Conservation (phyloP, 2,329 filamentous ascomycete species). For the Lizonia empirigonia region DNA sequence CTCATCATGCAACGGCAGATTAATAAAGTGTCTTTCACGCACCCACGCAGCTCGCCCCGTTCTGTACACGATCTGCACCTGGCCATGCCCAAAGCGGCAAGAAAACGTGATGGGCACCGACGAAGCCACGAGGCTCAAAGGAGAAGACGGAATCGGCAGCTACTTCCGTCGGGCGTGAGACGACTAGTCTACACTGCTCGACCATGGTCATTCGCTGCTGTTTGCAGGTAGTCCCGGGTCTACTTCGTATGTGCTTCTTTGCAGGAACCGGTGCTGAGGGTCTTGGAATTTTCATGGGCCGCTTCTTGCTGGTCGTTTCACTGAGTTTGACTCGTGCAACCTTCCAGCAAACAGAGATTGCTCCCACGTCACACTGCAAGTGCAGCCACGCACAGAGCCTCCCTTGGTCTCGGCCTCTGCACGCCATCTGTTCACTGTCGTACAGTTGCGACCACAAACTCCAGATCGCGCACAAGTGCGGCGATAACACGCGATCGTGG, state of each 20-base stretch:
- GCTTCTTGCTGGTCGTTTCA: conserved; percentile 13
- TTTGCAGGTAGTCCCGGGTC: conserved; percentile 6
- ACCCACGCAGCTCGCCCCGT: conserved; percentile 9
- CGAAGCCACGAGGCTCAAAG: conserved; percentile 4
- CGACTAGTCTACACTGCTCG: conserved; percentile 1
- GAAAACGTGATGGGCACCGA: conserved; percentile 8
- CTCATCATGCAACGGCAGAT: conserved; percentile 7
- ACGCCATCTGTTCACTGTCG: not conserved
- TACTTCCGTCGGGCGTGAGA: conserved; percentile 3
- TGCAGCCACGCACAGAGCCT: conserved; percentile 2
- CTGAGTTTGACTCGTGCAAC: conserved; percentile 9
- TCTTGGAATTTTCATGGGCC: conserved; percentile 7
- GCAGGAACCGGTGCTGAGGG: conserved; percentile 11
- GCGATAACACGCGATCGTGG: not conserved
- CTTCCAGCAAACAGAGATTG: conserved; percentile 11
- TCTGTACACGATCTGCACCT: conserved; percentile 17
- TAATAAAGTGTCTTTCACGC: conserved; percentile 14
- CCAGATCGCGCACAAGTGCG: not conserved
- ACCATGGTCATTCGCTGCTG: conserved; percentile 6
- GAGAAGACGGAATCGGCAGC: conserved; percentile 5
- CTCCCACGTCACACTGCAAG: conserved; percentile 1
- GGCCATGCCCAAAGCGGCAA: conserved; percentile 11
- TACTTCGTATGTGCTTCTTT: conserved; percentile 15
- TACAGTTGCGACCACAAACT: not conserved
- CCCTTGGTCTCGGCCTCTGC: not conserved